Evolutionary conservation across 345 rosid genomes (phyloP).

Genomic region (Pistacia vera): DNA sequence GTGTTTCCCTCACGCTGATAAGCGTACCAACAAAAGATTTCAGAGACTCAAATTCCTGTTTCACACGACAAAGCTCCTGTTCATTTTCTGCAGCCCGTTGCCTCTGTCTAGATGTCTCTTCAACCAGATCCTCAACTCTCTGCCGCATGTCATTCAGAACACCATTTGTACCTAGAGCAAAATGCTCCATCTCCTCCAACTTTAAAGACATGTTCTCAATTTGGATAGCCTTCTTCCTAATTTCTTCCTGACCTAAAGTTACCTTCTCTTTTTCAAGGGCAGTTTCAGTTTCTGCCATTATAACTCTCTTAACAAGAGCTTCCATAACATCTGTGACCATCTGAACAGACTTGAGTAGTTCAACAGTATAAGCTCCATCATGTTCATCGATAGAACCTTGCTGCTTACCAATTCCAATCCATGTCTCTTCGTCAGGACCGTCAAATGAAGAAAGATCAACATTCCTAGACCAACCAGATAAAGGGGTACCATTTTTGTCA

Average conservation of each 20-base stretch:
- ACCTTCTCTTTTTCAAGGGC: conserved; percentile 74
- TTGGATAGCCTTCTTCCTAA: conserved; percentile 61
- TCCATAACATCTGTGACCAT: conserved; percentile 73
- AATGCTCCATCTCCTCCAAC: conserved; percentile 76
- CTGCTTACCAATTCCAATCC: conserved; percentile 42
- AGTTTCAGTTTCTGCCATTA: conserved; percentile 79
- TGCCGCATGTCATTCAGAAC: conserved; percentile 69
- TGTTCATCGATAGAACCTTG: conserved; percentile 48
- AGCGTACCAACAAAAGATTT: conserved; percentile 73
- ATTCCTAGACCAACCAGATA: conserved; percentile 51
- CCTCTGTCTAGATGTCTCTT: conserved; percentile 77
- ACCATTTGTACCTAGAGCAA: conserved; percentile 63
- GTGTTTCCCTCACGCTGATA: conserved; percentile 78
- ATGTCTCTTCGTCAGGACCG: conserved; percentile 48
- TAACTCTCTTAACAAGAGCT: conserved; percentile 72
- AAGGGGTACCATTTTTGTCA: conserved; percentile 52
- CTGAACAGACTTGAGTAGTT: conserved; percentile 64
- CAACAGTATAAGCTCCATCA: conserved; percentile 58
- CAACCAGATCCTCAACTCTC: conserved; percentile 83
- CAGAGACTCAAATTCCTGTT: conserved; percentile 83
- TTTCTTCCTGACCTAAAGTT: conserved; percentile 63
- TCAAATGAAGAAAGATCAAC: conserved; percentile 52
- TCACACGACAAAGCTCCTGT: conserved; percentile 85
- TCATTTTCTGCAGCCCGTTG: conserved; percentile 83
- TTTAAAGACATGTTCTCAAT: conserved; percentile 69